These are phyloP conservation scores for Bipolaris sorokiniana DNA, from an alignment of 2,329 filamentous ascomycete species.

Conservation along the genomic window DNA sequence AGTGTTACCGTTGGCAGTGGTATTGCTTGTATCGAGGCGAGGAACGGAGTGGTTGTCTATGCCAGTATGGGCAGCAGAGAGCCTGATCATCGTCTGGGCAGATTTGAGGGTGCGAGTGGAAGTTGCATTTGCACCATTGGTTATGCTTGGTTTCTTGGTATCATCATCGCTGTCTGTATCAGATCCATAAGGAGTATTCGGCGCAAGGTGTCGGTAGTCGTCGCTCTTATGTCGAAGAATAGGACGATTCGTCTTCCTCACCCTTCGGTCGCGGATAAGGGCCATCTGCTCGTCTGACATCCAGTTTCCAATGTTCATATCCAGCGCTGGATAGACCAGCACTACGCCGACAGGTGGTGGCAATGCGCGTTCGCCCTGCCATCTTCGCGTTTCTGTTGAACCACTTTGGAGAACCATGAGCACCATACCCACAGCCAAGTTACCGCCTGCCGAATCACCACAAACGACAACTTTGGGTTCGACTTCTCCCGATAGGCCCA, in stretches of 20 bases:
- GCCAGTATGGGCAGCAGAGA: conserved; percentile 49
- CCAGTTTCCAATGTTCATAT: conserved; percentile 99
- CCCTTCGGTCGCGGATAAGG: conserved; percentile 81
- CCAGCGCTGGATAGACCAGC: conserved; percentile 85
- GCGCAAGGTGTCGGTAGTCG: conserved; percentile 83
- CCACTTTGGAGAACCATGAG: conserved; percentile 87
- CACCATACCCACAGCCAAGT: conserved; percentile 78
- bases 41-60: conserved; percentile 32
- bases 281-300: conserved; percentile 99
- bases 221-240: conserved; percentile 85
- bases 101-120: conserved; percentile 39
- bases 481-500: conserved; percentile 72
- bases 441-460: conserved; percentile 83
- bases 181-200: conserved; percentile 79
- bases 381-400: conserved; percentile 62
- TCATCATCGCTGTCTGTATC: conserved; percentile 65
- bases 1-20: conserved; percentile 25
- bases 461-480: conserved; percentile 73
- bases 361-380: conserved; percentile 61
- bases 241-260: conserved; percentile 76
- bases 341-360: conserved; percentile 84
- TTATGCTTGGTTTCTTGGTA: conserved; percentile 17
- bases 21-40: conserved; percentile 26
- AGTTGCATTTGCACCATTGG: conserved; percentile 19
- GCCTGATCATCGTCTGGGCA: conserved; percentile 45